Evolutionary conservation across 108 stramenopile genomes (phyloP).

Genomic region (Fistulifera pelliculosa): DNA sequence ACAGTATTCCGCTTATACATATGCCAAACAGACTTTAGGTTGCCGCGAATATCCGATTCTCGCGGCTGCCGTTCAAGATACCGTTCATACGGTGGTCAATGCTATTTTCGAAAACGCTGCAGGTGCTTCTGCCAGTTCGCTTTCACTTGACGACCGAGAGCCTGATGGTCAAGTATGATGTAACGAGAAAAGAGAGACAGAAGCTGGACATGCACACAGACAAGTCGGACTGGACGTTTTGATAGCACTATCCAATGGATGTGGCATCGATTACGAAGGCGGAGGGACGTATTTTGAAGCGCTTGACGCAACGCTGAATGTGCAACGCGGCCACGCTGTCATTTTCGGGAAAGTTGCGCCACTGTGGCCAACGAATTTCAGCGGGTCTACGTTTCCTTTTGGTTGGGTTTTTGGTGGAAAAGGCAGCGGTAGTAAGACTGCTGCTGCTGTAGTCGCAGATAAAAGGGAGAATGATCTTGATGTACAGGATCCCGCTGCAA

Average conservation of each 20-base stretch:
- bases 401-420: constrained; percentile 77
- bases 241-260: constrained; percentile 58
- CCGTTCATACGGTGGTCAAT: constrained; percentile 31
- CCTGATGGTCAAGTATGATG: constrained; percentile 75
- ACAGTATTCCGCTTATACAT: constrained; percentile 61
- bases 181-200: constrained; percentile 53
- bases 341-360: constrained; percentile 66
- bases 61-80: constrained; percentile 24
- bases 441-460: no score
- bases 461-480: no score
- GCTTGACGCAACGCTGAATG: constrained; percentile 49
- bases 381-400: constrained; percentile 52
- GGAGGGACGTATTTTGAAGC: constrained; percentile 75
- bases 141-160: constrained; percentile 64
- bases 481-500: no score
- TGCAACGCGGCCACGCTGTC: constrained; percentile 52
- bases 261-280: constrained; percentile 61
- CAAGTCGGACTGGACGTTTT: constrained; percentile 71
- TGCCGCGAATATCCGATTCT: constrained; percentile 58
- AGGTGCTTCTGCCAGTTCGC: not conserved
- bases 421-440: no score
- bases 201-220: constrained; percentile 79
- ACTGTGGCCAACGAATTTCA: constrained; percentile 58
- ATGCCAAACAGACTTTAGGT: constrained; percentile 76
- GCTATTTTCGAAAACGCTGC: constrained; percentile 17